Percentiles rank a stretch among this genome's conserved stretches.
Evolutionary conservation across 164 flowering plant species (phyloP).

Genomic region (Annona squamosa): DNA sequence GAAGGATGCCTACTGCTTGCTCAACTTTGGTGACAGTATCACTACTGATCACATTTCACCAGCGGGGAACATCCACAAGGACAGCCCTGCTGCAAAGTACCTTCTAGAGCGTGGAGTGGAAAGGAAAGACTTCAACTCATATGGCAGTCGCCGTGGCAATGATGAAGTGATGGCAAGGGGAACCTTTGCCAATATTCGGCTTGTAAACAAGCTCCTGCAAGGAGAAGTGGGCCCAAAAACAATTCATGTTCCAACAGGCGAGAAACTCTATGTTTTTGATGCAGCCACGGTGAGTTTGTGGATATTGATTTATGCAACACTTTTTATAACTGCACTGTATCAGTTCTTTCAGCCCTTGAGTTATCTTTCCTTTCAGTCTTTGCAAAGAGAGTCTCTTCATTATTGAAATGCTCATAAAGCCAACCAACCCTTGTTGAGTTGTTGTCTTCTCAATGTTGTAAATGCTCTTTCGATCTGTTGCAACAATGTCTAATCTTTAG

Average conservation of each 20-base stretch:
- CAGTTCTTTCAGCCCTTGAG: not conserved
- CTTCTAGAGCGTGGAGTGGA: constrained; percentile 58
- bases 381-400: not conserved
- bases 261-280: constrained; percentile 57
- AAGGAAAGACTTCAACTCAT: constrained; percentile 61
- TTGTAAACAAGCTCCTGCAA: constrained; percentile 63
- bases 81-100: constrained; percentile 71
- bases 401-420: not conserved
- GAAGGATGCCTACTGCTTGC: constrained; percentile 68
- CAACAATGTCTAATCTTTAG: too few species aligned
- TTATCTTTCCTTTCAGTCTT: not conserved
- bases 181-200: constrained; percentile 66
- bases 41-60: constrained; percentile 81
- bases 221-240: constrained; percentile 75
- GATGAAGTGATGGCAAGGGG: constrained; percentile 79
- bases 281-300: constrained; percentile 45
- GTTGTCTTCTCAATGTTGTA: not conserved
- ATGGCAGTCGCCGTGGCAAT: constrained; percentile 75
- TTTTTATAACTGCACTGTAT: not conserved
- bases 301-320: not conserved
- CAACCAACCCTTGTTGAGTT: not conserved
- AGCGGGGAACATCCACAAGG: constrained; percentile 72
- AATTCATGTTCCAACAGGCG: constrained; percentile 66
- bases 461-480: too few species aligned
- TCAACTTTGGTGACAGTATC: constrained; percentile 71